These are phyloP conservation scores for Penicillium sp. DNA, from an alignment of 2,329 filamentous ascomycete species.

Conservation along the genomic window DNA sequence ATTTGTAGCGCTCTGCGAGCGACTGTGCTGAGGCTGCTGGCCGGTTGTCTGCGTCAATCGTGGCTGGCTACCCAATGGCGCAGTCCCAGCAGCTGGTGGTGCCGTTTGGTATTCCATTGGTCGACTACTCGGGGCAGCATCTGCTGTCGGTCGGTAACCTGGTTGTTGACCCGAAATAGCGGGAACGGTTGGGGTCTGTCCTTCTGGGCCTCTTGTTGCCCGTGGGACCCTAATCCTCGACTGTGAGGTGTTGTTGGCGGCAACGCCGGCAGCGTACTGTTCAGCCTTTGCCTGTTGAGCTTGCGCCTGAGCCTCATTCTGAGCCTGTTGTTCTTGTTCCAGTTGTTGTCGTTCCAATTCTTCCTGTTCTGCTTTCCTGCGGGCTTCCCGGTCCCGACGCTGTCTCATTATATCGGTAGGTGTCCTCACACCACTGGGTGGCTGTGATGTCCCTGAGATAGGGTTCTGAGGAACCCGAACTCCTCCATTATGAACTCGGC, in stretches of 20 bases:
- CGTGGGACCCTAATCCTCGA: constrained; percentile 21
- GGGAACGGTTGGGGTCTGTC: constrained; percentile 12
- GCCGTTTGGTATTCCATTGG: constrained; percentile 19
- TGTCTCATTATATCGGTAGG: constrained; percentile 91
- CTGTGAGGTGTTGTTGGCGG: constrained; percentile 32
- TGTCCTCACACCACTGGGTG: constrained; percentile 65
- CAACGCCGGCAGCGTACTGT: constrained; percentile 46
- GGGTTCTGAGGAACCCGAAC: constrained; percentile 51
- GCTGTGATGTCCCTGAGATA: constrained; percentile 50
- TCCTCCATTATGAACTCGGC: constrained; percentile 56
- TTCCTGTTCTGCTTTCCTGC: constrained; percentile 61
- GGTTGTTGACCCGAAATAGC: constrained; percentile 7
- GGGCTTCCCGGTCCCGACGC: constrained; percentile 70
- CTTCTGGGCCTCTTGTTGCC: constrained; percentile 14
- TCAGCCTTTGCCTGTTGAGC: constrained; percentile 30
- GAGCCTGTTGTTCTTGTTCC: constrained; percentile 36
- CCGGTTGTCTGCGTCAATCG: constrained; percentile 18
- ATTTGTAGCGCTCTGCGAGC: constrained; percentile 20
- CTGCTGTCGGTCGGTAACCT: constrained; percentile 14
- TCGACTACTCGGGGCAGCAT: constrained; percentile 13
- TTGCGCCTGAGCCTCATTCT: constrained; percentile 23
- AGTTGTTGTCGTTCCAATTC: constrained; percentile 49
- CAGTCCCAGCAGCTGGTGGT: constrained; percentile 4
- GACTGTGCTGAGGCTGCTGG: constrained; percentile 21
- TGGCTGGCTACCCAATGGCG: constrained; percentile 14